These are phyloP conservation scores for Eucalyptus albens DNA, from an alignment of 345 rosid genomes.

Conservation along the genomic window DNA sequence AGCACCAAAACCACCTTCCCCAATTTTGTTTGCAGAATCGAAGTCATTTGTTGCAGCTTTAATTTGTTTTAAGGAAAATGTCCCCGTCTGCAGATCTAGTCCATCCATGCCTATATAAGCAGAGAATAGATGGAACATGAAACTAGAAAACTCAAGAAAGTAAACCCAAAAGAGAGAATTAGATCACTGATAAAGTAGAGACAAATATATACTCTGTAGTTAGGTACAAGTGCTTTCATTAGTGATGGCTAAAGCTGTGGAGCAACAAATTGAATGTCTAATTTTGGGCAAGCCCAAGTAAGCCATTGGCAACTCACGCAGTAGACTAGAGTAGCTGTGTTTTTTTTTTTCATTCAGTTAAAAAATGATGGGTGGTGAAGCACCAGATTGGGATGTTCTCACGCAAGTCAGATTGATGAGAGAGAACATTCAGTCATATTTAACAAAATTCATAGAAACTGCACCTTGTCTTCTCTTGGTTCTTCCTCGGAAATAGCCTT, in stretches of 20 bases:
- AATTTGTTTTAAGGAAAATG: conserved; percentile 21
- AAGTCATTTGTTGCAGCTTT: conserved; percentile 30
- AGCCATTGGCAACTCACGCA: background rate
- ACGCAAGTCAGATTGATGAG: background rate
- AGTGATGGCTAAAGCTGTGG: background rate
- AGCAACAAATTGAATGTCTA: background rate
- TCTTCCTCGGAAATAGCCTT: background rate
- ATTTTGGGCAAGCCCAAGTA: background rate
- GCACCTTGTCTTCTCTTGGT: conserved; percentile 2
- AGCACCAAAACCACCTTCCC: conserved; percentile 43
- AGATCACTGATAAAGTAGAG: background rate
- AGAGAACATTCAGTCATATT: background rate
- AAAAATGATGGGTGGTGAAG: background rate
- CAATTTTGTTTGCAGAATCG: conserved; percentile 17
- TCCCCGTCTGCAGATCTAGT: conserved; percentile 20
- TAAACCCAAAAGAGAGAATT: background rate
- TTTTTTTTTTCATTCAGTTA: background rate
- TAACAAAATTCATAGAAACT: background rate
- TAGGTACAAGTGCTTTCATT: background rate
- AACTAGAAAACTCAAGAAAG: background rate
- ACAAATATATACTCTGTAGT: background rate
- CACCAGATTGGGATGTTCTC: background rate
- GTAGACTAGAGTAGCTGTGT: background rate
- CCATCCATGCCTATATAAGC: background rate
- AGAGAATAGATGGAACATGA: background rate